phyloP scores from a whole-genome alignment of 805 yeast genomes.

The Candida maris region DNA sequence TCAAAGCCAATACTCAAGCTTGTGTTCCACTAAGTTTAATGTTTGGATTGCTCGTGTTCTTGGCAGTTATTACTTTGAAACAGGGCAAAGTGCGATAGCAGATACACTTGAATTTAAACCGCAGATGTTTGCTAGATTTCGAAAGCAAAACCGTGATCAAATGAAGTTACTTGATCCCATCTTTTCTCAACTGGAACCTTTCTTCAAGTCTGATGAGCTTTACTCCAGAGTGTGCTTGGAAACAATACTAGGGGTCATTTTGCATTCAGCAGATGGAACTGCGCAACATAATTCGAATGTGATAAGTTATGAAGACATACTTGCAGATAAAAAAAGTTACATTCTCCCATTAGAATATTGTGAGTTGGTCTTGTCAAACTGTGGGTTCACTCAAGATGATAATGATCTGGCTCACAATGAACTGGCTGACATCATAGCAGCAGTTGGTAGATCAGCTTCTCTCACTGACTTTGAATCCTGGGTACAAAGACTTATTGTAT shows the following conservation, averaged over 20 bases:
- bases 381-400: slow-evolving; percentile 1
- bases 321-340: slow-evolving; percentile 15
- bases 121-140: slow-evolving; percentile 8
- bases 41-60: slow-evolving; percentile 33
- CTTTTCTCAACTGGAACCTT: slow-evolving; percentile 25
- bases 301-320: slow-evolving; percentile 4
- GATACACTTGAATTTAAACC: slow-evolving; percentile 19
- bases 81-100: slow-evolving; percentile 22
- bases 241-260: slow-evolving; percentile 37
- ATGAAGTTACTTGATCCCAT: slow-evolving; percentile 26
- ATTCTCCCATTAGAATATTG: slow-evolving; percentile 35
- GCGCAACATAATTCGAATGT: slow-evolving; percentile 19
- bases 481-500: slow-evolving; percentile 31
- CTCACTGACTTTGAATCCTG: slow-evolving; percentile 24
- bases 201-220: slow-evolving; percentile 14
- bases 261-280: slow-evolving; percentile 22
- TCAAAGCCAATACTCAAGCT: slow-evolving; percentile 6
- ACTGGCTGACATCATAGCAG: not conserved
- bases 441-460: not conserved
- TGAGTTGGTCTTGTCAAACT: slow-evolving; percentile 32
- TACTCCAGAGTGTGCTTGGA: slow-evolving; percentile 33
- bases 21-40: slow-evolving; percentile 15
- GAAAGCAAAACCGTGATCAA: slow-evolving; percentile 15
- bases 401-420: not conserved
- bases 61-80: slow-evolving; percentile 25